These are phyloP conservation scores for Sordaria brevicollis DNA, from an alignment of 495 filamentous ascomycete genomes.

Conservation along the genomic window DNA sequence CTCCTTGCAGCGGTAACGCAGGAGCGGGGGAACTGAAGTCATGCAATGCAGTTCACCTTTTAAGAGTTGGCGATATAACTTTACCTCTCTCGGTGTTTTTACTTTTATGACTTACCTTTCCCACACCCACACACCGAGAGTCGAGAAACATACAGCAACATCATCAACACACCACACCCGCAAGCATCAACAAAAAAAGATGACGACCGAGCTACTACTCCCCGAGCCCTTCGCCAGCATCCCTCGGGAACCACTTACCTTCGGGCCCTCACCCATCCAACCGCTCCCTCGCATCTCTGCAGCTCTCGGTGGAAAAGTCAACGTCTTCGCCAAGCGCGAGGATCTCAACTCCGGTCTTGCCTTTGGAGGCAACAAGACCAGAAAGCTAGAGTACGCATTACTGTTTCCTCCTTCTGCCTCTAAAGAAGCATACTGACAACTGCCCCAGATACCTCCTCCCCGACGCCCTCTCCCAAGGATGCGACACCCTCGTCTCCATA, in stretches of 20 bases:
- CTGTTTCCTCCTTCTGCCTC: not conserved
- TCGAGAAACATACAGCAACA: not conserved
- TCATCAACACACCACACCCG: not conserved
- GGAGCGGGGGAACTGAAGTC: not conserved
- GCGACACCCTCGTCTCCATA: slow-evolving; percentile 49
- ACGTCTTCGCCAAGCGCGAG: slow-evolving; percentile 53
- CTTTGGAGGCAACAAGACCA: slow-evolving; percentile 56
- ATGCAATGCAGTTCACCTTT: not conserved
- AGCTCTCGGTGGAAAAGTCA: slow-evolving; percentile 41
- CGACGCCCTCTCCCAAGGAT: slow-evolving; percentile 43
- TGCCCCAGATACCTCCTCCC: slow-evolving; percentile 38
- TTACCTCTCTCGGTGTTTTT: too few relatives aligned
- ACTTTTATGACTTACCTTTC: not conserved
- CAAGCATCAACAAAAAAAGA: not conserved
- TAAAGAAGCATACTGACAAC: not conserved
- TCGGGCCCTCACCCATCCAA: slow-evolving; percentile 52
- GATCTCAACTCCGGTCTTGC: slow-evolving; percentile 53
- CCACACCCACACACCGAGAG: not conserved
- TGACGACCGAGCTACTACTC: slow-evolving; percentile 27
- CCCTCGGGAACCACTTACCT: slow-evolving; percentile 42
- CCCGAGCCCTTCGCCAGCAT: slow-evolving; percentile 50
- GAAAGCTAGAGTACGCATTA: slow-evolving; percentile 49
- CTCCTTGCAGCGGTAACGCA: not conserved
- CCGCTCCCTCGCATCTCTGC: slow-evolving; percentile 46
- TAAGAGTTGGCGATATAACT: too few relatives aligned